Evolutionary conservation across 495 filamentous ascomycete genomes (phyloP).

Genomic region (Darksidea phi): DNA sequence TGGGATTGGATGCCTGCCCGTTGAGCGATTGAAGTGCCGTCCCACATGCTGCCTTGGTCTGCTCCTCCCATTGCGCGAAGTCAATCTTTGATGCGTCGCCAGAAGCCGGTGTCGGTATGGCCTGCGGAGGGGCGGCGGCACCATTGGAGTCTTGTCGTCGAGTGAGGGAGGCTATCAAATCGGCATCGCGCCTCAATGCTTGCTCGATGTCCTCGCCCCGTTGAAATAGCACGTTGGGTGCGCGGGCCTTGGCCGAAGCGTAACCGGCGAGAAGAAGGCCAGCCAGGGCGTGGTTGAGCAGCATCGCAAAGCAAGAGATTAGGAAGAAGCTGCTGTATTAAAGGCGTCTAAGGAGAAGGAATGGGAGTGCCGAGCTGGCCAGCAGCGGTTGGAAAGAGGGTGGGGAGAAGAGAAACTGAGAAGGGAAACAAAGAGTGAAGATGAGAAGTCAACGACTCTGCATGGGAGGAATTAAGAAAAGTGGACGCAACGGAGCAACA

Average conservation of each 20-base stretch:
- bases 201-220: slow-evolving; percentile 24
- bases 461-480: slow-evolving; percentile 24
- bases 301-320: slow-evolving; percentile 26
- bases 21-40: slow-evolving; percentile 49
- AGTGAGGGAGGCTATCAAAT: slow-evolving; percentile 22
- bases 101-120: slow-evolving; percentile 28
- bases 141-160: slow-evolving; percentile 21
- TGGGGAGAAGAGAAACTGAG: slow-evolving; percentile 25
- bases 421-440: slow-evolving; percentile 30
- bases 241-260: slow-evolving; percentile 9
- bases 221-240: slow-evolving; percentile 16
- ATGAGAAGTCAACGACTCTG: slow-evolving; percentile 24
- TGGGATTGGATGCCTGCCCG: slow-evolving; percentile 57
- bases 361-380: slow-evolving; percentile 27
- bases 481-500: background rate
- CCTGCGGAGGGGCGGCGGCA: slow-evolving; percentile 5
- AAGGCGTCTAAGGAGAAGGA: slow-evolving; percentile 23
- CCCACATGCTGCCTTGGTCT: slow-evolving; percentile 54
- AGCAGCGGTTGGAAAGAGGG: slow-evolving; percentile 34
- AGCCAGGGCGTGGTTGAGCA: slow-evolving; percentile 24
- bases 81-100: slow-evolving; percentile 30
- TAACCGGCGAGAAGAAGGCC: slow-evolving; percentile 31
- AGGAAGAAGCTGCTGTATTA: slow-evolving; percentile 30
- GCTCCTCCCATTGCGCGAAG: slow-evolving; percentile 50
- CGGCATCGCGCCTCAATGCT: slow-evolving; percentile 23